phyloP scores from a whole-genome alignment of 208 protist species.

The Spongospora subterranea region DNA sequence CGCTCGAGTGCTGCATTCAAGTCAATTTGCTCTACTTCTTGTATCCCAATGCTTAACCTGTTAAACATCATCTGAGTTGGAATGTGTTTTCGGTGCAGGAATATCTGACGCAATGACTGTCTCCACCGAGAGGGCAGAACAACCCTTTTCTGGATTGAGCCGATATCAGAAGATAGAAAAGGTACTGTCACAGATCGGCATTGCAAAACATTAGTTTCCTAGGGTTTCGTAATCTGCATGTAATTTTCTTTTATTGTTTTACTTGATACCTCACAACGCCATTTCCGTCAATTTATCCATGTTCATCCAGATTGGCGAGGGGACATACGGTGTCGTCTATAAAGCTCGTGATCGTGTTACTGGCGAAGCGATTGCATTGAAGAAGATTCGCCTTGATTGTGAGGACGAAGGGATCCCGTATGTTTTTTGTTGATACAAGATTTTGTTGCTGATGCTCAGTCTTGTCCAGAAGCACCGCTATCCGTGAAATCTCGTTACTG shows the following conservation, averaged over 20 bases:
- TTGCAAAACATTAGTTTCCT: neutral
- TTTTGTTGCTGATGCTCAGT: too few species aligned
- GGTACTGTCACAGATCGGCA: neutral
- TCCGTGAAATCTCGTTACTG: conserved; percentile 96
- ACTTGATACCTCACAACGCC: neutral
- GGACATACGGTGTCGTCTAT: conserved; percentile 96
- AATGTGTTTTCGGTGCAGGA: too few species aligned
- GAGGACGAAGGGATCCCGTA: conserved; percentile 96
- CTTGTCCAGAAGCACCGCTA: conserved; percentile 79
- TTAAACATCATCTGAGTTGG: too few species aligned
- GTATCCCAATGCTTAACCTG: too few species aligned
- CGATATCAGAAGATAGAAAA: conserved; percentile 65
- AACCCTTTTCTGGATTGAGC: conserved; percentile 53
- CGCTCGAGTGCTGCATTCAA: too few species aligned
- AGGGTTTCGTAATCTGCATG: neutral
- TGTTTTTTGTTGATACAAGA: too few species aligned
- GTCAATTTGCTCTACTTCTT: too few species aligned
- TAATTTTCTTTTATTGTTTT: too few species aligned
- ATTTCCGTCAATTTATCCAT: neutral
- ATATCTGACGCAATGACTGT: too few species aligned
- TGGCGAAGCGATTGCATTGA: conserved; percentile 89
- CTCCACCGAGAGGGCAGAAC: neutral
- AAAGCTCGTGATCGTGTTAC: conserved; percentile 83
- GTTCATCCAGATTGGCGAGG: conserved; percentile 85
- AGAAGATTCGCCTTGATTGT: conserved; percentile 94